Percentiles rank a stretch among this genome's conserved stretches.
Evolutionary conservation across 352 stramenopile genomes (phyloP).

Genomic region (Globisporangium mamillatum): DNA sequence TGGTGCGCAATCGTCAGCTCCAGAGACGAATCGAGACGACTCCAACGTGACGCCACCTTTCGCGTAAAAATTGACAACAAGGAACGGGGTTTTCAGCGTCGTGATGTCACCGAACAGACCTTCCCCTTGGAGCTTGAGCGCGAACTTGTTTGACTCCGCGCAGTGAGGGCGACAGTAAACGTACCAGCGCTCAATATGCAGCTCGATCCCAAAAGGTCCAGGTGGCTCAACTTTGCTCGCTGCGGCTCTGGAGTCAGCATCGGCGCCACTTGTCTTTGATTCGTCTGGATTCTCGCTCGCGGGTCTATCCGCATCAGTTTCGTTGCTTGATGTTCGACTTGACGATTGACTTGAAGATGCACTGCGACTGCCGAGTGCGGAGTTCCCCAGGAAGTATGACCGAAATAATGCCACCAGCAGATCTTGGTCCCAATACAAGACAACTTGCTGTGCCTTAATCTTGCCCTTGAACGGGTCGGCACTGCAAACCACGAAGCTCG

Average conservation of each 20-base stretch:
- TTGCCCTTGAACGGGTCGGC: conserved; percentile 50
- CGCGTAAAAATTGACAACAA: conserved; percentile 30
- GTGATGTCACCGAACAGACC: conserved; percentile 40
- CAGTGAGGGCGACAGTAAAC: conserved; percentile 51
- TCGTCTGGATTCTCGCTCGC: neutral
- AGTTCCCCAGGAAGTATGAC: conserved; percentile 46
- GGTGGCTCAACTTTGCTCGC: conserved; percentile 2
- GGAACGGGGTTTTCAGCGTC: conserved; percentile 32
- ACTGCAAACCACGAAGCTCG: conserved; percentile 49
- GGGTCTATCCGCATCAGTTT: neutral
- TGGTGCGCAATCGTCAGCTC: neutral
- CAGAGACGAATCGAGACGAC: conserved; percentile 34
- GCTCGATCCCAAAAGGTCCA: conserved; percentile 33
- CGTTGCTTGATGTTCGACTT: conserved; percentile 27
- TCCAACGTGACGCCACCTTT: conserved; percentile 38
- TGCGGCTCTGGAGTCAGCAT: neutral
- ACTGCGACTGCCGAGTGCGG: conserved; percentile 20
- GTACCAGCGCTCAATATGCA: conserved; percentile 52
- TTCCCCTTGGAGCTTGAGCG: conserved; percentile 38
- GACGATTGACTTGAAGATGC: conserved; percentile 27
- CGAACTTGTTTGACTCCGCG: conserved; percentile 36
- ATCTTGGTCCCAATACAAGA: conserved; percentile 73
- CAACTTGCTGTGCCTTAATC: conserved; percentile 45
- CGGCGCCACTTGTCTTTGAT: neutral
- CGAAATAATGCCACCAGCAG: conserved; percentile 55